Evolutionary conservation across 1,139 yeast species (phyloP).

Genomic region (Nakaseomyces kungkrabaensis): DNA sequence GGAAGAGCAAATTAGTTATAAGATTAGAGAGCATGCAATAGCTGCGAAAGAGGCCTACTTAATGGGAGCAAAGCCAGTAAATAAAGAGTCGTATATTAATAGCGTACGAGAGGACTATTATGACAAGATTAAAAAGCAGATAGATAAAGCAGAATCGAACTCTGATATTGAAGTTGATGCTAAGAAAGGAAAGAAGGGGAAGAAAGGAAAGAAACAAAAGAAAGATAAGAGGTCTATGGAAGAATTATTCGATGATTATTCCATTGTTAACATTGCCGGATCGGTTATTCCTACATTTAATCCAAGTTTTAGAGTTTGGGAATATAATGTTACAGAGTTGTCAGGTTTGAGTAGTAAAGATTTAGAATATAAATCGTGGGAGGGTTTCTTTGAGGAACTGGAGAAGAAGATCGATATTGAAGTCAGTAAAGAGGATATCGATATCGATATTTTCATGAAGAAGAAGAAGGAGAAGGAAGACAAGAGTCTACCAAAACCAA

Average conservation of each 20-base stretch:
- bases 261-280: constrained; percentile 60
- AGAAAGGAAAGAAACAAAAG: constrained; percentile 35
- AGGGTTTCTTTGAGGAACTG: constrained; percentile 41
- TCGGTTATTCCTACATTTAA: constrained; percentile 81
- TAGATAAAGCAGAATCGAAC: constrained; percentile 5
- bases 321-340: constrained; percentile 59
- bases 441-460: constrained; percentile 13
- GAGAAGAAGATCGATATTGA: constrained; percentile 27
- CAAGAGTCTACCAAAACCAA: constrained; percentile 56
- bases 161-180: constrained; percentile 4
- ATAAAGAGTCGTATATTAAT: constrained; percentile 55
- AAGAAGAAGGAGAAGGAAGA: constrained; percentile 36
- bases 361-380: constrained; percentile 39
- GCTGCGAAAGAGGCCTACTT: constrained; percentile 28
- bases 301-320: constrained; percentile 79
- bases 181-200: constrained; percentile 15
- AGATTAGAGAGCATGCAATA: constrained; percentile 20
- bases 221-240: constrained; percentile 31
- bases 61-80: constrained; percentile 54
- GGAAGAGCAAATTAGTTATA: constrained; percentile 10
- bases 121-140: constrained; percentile 27
- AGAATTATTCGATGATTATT: constrained; percentile 44
- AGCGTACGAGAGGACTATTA: constrained; percentile 43
- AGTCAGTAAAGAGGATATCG: constrained; percentile 10
- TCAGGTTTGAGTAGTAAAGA: constrained; percentile 15